phyloP scores from a whole-genome alignment of 345 rosid species.

The Pelargonium nanum region DNA sequence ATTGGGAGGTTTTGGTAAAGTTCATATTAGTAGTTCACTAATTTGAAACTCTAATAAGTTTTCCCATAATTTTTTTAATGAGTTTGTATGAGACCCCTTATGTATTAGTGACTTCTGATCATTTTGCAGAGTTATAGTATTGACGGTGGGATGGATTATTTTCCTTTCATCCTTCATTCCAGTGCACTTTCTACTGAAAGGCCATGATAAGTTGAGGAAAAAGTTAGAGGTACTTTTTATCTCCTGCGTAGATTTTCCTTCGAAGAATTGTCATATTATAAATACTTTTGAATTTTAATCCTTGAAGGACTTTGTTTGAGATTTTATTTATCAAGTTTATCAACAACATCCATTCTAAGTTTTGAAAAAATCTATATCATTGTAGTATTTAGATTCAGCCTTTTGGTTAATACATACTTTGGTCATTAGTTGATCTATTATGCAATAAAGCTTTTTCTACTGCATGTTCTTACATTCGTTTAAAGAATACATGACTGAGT shows the following conservation, averaged over 20 bases:
- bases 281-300: too few species aligned
- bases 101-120: background rate
- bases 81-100: background rate
- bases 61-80: too few species aligned
- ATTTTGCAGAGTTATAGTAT: constrained; percentile 54
- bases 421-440: too few species aligned
- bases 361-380: too few species aligned
- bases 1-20: background rate
- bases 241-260: constrained; percentile 2
- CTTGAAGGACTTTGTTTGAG: background rate
- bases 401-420: too few species aligned
- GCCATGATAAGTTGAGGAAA: constrained; percentile 67
- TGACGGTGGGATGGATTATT: constrained; percentile 84
- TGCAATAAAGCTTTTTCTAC: too few species aligned
- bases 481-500: too few species aligned
- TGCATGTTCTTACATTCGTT: too few species aligned
- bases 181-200: constrained; percentile 62
- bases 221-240: constrained; percentile 57
- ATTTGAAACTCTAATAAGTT: too few species aligned
- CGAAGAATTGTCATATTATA: background rate
- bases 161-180: constrained; percentile 76
- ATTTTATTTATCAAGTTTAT: too few species aligned
- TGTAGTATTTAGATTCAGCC: too few species aligned
- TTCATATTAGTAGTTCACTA: background rate
- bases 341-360: too few species aligned